Conservation (phyloP, 2,329 filamentous ascomycete genomes). For the Aspergillus sp. region DNA sequence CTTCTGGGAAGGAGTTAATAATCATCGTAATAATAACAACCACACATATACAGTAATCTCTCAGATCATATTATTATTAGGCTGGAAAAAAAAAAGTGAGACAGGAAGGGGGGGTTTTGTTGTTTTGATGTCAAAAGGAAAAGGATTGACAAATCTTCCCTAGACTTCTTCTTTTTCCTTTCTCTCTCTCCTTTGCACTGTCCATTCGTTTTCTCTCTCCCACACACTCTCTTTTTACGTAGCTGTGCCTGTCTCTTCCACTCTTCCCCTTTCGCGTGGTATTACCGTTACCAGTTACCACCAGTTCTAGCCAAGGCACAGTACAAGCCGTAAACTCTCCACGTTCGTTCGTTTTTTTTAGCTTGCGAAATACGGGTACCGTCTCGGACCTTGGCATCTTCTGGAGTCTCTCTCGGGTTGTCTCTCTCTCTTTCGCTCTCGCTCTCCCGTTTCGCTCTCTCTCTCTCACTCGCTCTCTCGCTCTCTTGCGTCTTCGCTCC, state of each 20-base stretch:
- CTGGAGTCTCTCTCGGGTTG: background rate
- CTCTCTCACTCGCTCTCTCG: conserved; percentile 6
- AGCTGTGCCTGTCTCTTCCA: background rate
- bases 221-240: conserved; percentile 1
- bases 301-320: background rate
- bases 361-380: background rate
- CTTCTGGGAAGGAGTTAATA: conserved; percentile 5
- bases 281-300: background rate
- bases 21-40: conserved; percentile 1
- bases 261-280: conserved; percentile 3
- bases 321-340: background rate
- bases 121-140: conserved; percentile 4
- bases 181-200: background rate
- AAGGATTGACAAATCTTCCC: background rate
- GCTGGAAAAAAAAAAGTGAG: background rate
- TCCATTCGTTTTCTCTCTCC: background rate
- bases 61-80: conserved; percentile 4
- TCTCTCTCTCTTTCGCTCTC: background rate
- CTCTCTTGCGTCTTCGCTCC: background rate
- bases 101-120: conserved; percentile 1
- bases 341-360: background rate
- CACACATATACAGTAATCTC: background rate
- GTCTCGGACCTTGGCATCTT: conserved; percentile 1
- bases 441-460: background rate
- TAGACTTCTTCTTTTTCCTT: conserved; percentile 3